Evolutionary conservation across 306 rosid species (phyloP).

Genomic region (Neltuma alba): DNA sequence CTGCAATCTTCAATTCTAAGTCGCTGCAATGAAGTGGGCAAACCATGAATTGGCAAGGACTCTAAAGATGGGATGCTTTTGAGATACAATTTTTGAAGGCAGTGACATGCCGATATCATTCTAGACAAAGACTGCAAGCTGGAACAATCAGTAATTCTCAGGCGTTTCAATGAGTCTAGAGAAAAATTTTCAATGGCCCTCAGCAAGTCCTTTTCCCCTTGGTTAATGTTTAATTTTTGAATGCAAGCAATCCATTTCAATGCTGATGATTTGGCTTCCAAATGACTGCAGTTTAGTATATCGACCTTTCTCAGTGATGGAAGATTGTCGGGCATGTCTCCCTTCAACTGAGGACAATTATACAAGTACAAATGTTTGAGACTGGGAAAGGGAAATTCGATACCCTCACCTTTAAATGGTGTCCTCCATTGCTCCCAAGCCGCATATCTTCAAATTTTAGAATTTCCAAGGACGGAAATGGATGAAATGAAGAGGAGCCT

Average conservation of each 20-base stretch:
- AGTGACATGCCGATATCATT: not conserved
- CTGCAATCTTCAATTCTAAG: not conserved
- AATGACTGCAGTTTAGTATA: not conserved
- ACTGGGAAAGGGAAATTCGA: not conserved
- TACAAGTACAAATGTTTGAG: not conserved
- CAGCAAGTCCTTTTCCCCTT: not conserved
- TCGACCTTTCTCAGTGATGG: not conserved
- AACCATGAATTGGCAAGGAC: not conserved
- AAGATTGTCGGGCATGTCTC: not conserved
- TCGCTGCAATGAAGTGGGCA: not conserved
- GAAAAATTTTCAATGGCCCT: not conserved
- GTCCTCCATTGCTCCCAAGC: not conserved
- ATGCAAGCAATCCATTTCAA: not conserved
- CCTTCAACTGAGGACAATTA: not conserved
- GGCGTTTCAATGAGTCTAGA: not conserved
- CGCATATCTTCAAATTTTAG: not conserved
- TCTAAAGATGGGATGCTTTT: not conserved
- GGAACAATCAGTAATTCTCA: not conserved
- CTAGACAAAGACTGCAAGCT: constrained; percentile 1
- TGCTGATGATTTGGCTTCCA: not conserved
- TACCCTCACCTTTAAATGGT: not conserved
- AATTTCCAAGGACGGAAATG: not conserved
- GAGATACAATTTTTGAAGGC: not conserved
- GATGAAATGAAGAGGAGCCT: constrained; percentile 2
- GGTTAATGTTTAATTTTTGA: not conserved